Conservation (phyloP, 331 rosid species). For the Rosa hybrid region DNA sequence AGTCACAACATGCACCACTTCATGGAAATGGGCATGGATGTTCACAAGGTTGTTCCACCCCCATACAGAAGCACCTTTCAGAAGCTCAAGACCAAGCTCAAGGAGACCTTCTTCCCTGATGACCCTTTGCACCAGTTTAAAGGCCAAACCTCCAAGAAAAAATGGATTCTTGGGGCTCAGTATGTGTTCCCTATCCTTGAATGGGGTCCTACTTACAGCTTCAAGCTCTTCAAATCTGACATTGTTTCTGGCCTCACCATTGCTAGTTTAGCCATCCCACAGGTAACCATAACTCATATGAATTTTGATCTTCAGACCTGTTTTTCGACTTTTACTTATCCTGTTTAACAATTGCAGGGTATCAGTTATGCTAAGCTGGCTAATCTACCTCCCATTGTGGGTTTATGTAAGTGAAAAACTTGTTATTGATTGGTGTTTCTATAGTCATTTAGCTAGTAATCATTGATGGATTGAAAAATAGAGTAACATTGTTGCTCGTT, state of each 20-base stretch:
- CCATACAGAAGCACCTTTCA: conserved; percentile 52
- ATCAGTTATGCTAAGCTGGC: conserved; percentile 97
- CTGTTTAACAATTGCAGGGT: conserved; percentile 47
- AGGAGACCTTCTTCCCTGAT: conserved; percentile 90
- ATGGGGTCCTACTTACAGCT: conserved; percentile 79
- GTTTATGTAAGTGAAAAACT: conserved; percentile 67
- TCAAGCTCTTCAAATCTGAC: conserved; percentile 80
- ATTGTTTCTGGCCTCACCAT: conserved; percentile 92
- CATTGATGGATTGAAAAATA: background rate
- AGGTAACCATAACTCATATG: conserved; percentile 39
- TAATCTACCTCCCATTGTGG: conserved; percentile 86
- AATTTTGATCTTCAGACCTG: background rate
- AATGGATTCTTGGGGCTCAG: conserved; percentile 63
- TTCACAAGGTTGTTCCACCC: conserved; percentile 77
- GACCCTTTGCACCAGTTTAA: conserved; percentile 95
- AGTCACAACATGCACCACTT: conserved; percentile 36
- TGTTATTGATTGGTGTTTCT: background rate
- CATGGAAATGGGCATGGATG: conserved; percentile 50
- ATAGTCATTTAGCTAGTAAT: background rate
- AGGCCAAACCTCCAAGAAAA: conserved; percentile 53
- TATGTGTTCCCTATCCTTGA: conserved; percentile 82
- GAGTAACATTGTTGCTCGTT: background rate
- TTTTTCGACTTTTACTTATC: background rate
- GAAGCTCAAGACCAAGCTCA: conserved; percentile 57
- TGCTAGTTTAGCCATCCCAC: conserved; percentile 97